Conservation (phyloP, 2,329 filamentous ascomycete genomes). For the Fusarium coicis region DNA sequence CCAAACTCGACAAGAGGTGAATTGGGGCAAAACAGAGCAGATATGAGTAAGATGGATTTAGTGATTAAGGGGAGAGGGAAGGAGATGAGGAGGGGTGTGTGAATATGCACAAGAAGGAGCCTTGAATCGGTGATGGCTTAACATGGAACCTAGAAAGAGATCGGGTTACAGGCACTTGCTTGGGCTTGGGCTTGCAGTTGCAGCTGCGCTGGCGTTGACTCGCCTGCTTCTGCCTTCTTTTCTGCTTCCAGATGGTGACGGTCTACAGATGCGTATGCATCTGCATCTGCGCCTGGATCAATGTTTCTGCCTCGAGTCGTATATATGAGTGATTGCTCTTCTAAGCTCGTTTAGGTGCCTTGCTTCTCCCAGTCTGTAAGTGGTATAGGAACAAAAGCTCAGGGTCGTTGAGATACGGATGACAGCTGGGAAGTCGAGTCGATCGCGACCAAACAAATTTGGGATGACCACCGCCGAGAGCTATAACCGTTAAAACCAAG, state of each 20-base stretch:
- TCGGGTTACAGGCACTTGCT: conserved; percentile 17
- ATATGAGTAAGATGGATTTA: conserved; percentile 23
- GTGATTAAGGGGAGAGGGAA: conserved; percentile 4
- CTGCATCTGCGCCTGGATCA: conserved; percentile 14
- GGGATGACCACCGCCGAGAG: conserved; percentile 7
- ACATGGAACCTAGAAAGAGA: conserved; percentile 11
- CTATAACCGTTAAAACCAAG: background rate
- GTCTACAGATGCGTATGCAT: conserved; percentile 21
- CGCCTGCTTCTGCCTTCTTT: conserved; percentile 19
- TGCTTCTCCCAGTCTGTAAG: conserved; percentile 21
- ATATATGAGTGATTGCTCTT: conserved; percentile 9
- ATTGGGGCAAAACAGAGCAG: background rate
- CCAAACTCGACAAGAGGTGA: conserved; percentile 14
- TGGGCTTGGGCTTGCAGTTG: background rate
- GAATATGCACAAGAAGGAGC: conserved; percentile 26
- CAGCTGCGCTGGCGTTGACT: conserved; percentile 30
- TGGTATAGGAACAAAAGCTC: conserved; percentile 4
- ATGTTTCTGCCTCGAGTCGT: conserved; percentile 21
- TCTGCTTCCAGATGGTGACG: conserved; percentile 8
- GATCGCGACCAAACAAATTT: background rate
- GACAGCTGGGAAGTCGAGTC: background rate
- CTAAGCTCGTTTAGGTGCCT: background rate
- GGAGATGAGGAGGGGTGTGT: conserved; percentile 19
- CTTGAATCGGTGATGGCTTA: conserved; percentile 18
- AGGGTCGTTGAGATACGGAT: background rate